These are phyloP conservation scores for Tetracladium setigerum DNA, from an alignment of 495 filamentous ascomycete species.

Conservation along the genomic window DNA sequence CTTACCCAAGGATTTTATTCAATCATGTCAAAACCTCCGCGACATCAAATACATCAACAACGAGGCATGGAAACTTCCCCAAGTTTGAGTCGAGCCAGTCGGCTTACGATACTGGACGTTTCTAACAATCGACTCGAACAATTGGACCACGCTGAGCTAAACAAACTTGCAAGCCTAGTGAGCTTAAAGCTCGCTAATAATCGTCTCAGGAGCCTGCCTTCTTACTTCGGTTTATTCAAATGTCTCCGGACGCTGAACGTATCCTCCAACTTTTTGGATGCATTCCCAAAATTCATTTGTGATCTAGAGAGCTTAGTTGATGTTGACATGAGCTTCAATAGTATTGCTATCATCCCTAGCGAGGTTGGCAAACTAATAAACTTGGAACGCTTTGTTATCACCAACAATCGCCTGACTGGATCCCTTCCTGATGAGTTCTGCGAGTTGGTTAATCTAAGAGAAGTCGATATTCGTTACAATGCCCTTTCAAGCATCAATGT, in stretches of 20 bases:
- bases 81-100: conserved; percentile 74
- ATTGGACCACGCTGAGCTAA: conserved; percentile 73
- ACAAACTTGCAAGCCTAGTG: conserved; percentile 63
- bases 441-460: conserved; percentile 68
- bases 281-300: conserved; percentile 79
- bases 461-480: conserved; percentile 93
- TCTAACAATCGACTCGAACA: conserved; percentile 90
- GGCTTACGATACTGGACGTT: conserved; percentile 81
- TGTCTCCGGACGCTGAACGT: conserved; percentile 76
- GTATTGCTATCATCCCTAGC: conserved; percentile 64
- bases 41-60: conserved; percentile 94
- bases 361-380: conserved; percentile 69
- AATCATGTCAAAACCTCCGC: conserved; percentile 80
- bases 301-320: conserved; percentile 77
- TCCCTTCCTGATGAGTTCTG: conserved; percentile 62
- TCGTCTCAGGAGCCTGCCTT: conserved; percentile 64
- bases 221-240: conserved; percentile 71
- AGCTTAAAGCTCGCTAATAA: conserved; percentile 94
- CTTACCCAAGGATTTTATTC: conserved; percentile 93
- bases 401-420: conserved; percentile 82
- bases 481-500: conserved; percentile 77
- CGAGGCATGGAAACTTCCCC: conserved; percentile 82
- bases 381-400: conserved; percentile 87
- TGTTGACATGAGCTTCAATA: conserved; percentile 95
- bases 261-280: conserved; percentile 82